Evolutionary conservation across 805 yeast species (phyloP), one percentile per base, ranked within the genome.

Genomic region (Pichia scutulata): DNA sequence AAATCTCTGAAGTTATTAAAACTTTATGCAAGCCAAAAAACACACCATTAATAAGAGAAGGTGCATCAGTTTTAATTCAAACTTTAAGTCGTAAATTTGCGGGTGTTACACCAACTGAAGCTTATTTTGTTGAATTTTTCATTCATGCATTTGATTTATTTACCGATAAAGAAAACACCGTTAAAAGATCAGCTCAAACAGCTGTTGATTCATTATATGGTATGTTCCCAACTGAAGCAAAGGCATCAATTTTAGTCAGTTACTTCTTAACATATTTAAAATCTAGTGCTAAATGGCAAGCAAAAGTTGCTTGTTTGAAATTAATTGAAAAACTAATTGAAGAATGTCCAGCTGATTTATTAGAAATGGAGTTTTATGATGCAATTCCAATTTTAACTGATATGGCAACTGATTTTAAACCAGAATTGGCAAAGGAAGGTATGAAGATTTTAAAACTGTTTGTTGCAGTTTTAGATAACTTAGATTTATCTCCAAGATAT

Each of bases 361-460:
- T 92, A 58, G 97, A 92, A 69, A 66, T 83, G 63, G 81, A 83
- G 58, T 92, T 92, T 68, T 81, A 82, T 53, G 78, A 77, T 50
- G 78, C 88, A 4, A 80, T 92, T 33, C 98, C 99, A 39, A 77
- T 86, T 10, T 75, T 92, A 61, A 88, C 96, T 33, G 95, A 88
- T 69, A 78, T 84, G 71, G 80, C 96, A 56, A 92, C 95, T 51
- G 99, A 92, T 67, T 89, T 93, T 78, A 92, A 92, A 73, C 97
- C 97, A 2, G 99, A 92, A 70, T 76, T 93, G 51, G 89, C 97
- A 25, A 82, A 85, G 59, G 88, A 81, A 52, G 98, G 97, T 57
- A 71, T 82, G 59, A 77, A 78, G 59, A 77, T 88, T 16, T 74
- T 89, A 67, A 75, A 77, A 42, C 76, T 75, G 50, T 88, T 83